phyloP scores from a whole-genome alignment of 1,284 basidiomycete genomes.

The Cryptococcus sp. region DNA sequence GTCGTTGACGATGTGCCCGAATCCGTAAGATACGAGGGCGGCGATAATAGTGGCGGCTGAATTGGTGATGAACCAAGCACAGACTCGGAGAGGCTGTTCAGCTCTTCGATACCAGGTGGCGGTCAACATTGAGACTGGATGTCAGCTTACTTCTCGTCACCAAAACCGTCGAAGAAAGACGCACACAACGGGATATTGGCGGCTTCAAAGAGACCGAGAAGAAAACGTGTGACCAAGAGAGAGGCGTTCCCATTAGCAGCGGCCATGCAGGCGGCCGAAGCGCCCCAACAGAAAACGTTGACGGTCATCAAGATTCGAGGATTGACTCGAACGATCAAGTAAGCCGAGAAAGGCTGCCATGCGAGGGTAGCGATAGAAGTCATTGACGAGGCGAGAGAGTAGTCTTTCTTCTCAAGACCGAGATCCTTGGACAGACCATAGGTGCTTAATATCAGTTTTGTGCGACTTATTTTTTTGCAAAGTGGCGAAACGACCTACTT shows the following conservation, averaged over 20 bases:
- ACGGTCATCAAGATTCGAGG: constrained; percentile 26
- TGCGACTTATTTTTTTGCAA: too few relatives aligned
- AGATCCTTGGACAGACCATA: constrained; percentile 22
- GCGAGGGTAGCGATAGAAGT: constrained; percentile 17
- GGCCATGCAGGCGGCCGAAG: constrained; percentile 13
- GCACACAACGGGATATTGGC: constrained; percentile 19
- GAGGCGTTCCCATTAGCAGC: constrained; percentile 6
- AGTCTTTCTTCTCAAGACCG: constrained; percentile 11
- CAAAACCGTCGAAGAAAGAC: too few relatives aligned
- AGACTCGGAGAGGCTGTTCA: constrained; percentile 37
- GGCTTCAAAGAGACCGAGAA: constrained; percentile 37
- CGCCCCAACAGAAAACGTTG: constrained; percentile 27
- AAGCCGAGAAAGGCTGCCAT: constrained; percentile 19
- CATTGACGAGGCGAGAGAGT: constrained; percentile 20
- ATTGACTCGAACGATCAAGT: constrained; percentile 12
- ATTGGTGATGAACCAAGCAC: constrained; percentile 35
- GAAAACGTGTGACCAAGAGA: constrained; percentile 28
- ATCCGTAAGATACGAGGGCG: constrained; percentile 23
- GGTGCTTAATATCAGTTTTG: neutral
- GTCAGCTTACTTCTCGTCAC: neutral
- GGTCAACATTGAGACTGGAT: constrained; percentile 23
- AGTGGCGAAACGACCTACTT: constrained; percentile 7
- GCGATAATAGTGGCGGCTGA: constrained; percentile 10
- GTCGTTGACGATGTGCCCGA: neutral
- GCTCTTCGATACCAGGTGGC: constrained; percentile 33